Evolutionary conservation across 192 early-diverging fungal genomes (phyloP), one percentile per base, ranked within the genome.

Genomic region (Coemansia asiatica): DNA sequence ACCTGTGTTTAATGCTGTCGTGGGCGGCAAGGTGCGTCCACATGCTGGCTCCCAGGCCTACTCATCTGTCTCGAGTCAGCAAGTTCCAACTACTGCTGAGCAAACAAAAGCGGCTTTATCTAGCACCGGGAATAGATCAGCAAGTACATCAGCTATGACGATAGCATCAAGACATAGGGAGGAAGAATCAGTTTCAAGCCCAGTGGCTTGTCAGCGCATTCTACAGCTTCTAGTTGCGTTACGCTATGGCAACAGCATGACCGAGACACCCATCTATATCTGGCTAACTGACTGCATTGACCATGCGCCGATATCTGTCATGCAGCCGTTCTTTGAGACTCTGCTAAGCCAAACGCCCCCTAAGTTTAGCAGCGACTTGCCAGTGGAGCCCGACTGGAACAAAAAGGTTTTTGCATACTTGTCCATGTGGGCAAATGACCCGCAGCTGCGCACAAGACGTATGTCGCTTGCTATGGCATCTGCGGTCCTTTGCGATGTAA

Each of bases 201-300:
- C 76, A 6, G 56, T 54, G 0, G 69, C 78, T 13, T 74, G 72
- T 47, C 58, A 64, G 29, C 63, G 78, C 10, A 68, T 81, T 5
- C 51, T 75, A 31, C 66, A 66, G 28, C 50, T 81, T 23, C 59
- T 81, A 16, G 74, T 69, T 5, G 73, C 66, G 6, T 63, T 81
- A 59, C 46, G 73, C 19, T 81, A 81, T 38, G 69, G 73, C 2
- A 68, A 66, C 31, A 75, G 69, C 51, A 47, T 72, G 56, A 67
- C 62, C 38, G 70, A 72, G 21, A 75, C 78, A 40, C 78, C 78
- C 7, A 75, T 81, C 28, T 56, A 81, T 50, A 72, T 67, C 66
- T 81, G 78, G 78, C 60, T 81, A 44, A 72, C 73, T 0, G 78
- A 81, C 51, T 71, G 65, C 47, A 55, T 75, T 6, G 69, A 75